Evolutionary conservation across 164 flowering plant species (phyloP).

Genomic region (Kalanchoe fedtschenkoi): DNA sequence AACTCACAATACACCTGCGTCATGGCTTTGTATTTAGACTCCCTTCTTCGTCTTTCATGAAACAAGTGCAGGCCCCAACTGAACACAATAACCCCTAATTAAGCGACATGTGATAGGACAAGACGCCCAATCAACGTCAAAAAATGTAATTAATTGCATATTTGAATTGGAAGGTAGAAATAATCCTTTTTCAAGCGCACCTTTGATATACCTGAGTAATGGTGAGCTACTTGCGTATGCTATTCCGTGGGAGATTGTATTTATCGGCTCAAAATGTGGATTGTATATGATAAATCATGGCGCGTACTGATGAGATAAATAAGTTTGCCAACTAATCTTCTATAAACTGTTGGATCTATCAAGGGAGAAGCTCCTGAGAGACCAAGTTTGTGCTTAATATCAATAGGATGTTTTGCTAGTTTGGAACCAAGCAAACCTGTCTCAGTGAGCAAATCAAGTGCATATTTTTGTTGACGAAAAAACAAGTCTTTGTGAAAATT

Average conservation of each 20-base stretch:
- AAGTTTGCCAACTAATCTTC: not conserved
- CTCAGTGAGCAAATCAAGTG: not conserved
- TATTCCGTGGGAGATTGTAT: not conserved
- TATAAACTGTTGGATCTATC: not conserved
- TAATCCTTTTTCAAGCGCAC: not conserved
- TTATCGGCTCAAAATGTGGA: not conserved
- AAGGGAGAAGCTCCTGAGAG: not conserved
- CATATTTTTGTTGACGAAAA: not conserved
- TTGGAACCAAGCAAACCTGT: not conserved
- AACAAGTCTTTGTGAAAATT: not conserved
- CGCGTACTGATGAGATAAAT: not conserved
- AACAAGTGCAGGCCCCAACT: not conserved
- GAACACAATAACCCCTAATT: not conserved
- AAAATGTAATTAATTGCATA: not conserved
- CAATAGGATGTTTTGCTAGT: not conserved
- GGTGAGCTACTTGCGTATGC: not conserved
- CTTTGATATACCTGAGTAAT: not conserved
- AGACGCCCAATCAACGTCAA: conserved; percentile 3
- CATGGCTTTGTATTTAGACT: conserved; percentile 1
- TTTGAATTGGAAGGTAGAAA: not conserved
- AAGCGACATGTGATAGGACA: not conserved
- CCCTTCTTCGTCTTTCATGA: conserved; percentile 5
- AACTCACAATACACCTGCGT: not conserved
- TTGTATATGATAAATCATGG: not conserved
- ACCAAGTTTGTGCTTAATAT: not conserved